These are phyloP conservation scores for Trichoderma pleuroti DNA, from an alignment of 2,329 filamentous ascomycete genomes.

Conservation along the genomic window DNA sequence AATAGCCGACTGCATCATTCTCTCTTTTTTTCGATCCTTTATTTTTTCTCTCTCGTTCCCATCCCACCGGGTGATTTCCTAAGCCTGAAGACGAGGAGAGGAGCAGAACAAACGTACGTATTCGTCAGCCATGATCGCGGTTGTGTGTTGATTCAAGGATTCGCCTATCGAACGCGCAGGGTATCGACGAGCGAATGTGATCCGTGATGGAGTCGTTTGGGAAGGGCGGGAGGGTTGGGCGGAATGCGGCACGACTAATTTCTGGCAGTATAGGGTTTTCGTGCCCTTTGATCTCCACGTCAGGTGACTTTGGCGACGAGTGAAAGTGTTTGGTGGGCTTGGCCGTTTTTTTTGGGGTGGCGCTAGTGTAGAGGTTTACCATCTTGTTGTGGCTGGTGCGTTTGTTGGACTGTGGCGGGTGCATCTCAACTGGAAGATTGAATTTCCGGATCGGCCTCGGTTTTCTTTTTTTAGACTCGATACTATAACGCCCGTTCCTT, in stretches of 20 bases:
- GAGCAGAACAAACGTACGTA: conserved; percentile 63
- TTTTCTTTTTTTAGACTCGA: neutral
- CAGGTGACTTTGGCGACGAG: conserved; percentile 30
- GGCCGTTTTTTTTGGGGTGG: neutral
- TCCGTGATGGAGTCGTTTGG: conserved; percentile 36
- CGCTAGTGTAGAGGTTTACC: neutral
- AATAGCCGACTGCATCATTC: neutral
- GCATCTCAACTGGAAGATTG: neutral
- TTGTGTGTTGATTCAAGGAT: conserved; percentile 41
- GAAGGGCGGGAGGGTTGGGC: conserved; percentile 28
- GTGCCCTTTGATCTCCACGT: conserved; percentile 37
- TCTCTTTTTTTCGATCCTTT: conserved; percentile 21
- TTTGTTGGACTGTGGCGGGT: neutral
- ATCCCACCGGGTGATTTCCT: neutral
- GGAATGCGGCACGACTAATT: conserved; percentile 32
- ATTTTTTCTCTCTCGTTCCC: neutral
- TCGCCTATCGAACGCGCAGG: conserved; percentile 43
- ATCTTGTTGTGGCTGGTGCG: neutral
- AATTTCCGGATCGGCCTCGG: neutral
- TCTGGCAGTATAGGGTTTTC: conserved; percentile 42
- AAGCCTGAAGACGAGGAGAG: conserved; percentile 23
- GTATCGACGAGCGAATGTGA: conserved; percentile 43
- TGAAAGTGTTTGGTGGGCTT: neutral
- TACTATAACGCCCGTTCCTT: neutral
- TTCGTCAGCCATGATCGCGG: conserved; percentile 79